Percentiles rank a stretch among this genome's conserved stretches.
phyloP scores from a whole-genome alignment of 1,284 basidiomycete species.

The Phlebopus sp. region DNA sequence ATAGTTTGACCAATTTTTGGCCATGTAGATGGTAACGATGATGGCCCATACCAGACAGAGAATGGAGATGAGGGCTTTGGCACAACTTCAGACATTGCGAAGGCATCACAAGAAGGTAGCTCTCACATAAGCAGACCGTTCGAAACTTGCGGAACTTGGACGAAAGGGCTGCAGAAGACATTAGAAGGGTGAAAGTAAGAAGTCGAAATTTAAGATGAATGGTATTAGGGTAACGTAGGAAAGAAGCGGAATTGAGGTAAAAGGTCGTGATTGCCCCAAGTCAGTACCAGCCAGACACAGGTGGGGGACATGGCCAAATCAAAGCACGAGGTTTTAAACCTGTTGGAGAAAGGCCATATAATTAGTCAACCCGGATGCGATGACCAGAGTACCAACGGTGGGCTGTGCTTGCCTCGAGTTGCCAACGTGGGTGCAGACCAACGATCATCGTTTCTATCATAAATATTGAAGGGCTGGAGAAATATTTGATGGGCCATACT shows the following conservation, averaged over 20 bases:
- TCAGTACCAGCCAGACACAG: constrained; percentile 7
- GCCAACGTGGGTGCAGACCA: not conserved
- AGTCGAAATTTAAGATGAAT: not conserved
- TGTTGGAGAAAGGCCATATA: constrained; percentile 2
- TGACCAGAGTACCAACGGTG: not conserved
- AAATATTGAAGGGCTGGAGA: not conserved
- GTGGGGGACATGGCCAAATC: constrained; percentile 2
- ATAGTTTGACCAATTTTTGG: constrained; percentile 40
- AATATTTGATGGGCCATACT: not conserved
- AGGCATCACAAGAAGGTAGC: not conserved
- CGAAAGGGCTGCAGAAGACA: constrained; percentile 10
- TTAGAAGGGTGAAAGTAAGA: not conserved
- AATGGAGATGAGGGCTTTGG: constrained; percentile 39
- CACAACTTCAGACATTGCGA: not conserved
- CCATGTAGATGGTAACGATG: constrained; percentile 39
- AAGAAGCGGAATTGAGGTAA: not conserved
- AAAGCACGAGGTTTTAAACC: constrained; percentile 2
- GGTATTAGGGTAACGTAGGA: constrained; percentile 3
- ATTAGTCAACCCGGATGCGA: constrained; percentile 1
- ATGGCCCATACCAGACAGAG: constrained; percentile 38
- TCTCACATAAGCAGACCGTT: constrained; percentile 32
- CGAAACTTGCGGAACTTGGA: constrained; percentile 15
- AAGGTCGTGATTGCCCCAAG: constrained; percentile 1
- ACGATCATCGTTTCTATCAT: not conserved
- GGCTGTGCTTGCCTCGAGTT: constrained; percentile 9